Percentiles rank a stretch among this genome's conserved stretches.
These are phyloP conservation scores for Ganoderma multipileum DNA, from an alignment of 1,284 basidiomycete species.

Conservation along the genomic window DNA sequence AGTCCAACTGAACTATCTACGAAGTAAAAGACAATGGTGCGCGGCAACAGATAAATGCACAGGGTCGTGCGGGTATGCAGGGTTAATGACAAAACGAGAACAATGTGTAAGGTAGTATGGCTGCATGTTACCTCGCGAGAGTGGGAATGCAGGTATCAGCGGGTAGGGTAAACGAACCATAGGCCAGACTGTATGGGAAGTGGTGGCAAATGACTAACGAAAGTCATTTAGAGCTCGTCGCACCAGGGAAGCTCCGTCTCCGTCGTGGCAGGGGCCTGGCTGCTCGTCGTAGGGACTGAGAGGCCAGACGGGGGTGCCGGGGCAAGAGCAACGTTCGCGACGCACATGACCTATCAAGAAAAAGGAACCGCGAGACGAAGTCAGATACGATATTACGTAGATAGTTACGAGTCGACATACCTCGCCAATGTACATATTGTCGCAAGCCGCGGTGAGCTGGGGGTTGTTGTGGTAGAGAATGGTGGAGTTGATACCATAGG, in stretches of 20 bases:
- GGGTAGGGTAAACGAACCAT: background rate
- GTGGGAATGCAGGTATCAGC: background rate
- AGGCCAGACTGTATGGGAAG: background rate
- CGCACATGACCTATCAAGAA: conserved; percentile 57
- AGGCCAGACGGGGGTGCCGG: conserved; percentile 49
- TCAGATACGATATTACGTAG: conserved; percentile 10
- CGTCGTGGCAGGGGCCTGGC: conserved; percentile 23
- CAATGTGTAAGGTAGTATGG: conserved; percentile 6
- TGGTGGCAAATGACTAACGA: background rate
- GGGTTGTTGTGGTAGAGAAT: conserved; percentile 70
- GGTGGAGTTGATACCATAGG: conserved; percentile 53
- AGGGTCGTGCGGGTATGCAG: conserved; percentile 24
- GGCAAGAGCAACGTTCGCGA: conserved; percentile 44
- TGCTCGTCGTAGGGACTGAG: conserved; percentile 38
- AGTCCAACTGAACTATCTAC: conserved; percentile 30
- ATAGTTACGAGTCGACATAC: conserved; percentile 45
- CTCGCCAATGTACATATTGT: conserved; percentile 73
- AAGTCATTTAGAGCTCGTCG: conserved; percentile 48
- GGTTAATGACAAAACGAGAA: conserved; percentile 14
- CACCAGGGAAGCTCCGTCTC: conserved; percentile 60
- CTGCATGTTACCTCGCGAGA: background rate
- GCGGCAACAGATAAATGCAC: conserved; percentile 4
- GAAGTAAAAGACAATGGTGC: conserved; percentile 20
- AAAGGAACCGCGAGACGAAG: conserved; percentile 4
- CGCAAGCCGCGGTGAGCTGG: conserved; percentile 62